phyloP scores from a whole-genome alignment of 805 yeast species.

The Wickerhamiella kurtzmanii region DNA sequence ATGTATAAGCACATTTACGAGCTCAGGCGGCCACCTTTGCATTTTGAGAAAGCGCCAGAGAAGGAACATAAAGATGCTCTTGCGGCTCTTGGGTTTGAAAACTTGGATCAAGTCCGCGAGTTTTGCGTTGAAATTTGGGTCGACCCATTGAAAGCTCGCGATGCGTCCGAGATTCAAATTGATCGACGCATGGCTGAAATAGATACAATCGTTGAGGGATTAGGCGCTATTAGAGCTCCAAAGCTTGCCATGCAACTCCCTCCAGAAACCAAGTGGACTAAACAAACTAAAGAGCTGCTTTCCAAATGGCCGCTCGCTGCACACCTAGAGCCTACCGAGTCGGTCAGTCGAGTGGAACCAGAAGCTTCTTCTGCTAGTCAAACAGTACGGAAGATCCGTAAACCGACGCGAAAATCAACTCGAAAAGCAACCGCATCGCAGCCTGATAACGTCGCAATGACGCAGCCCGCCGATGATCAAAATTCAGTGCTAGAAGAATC shows the following conservation, averaged over 20 bases:
- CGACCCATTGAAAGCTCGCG: conserved; percentile 13
- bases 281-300: neutral
- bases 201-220: conserved; percentile 12
- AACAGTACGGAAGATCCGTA: neutral
- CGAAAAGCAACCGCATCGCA: neutral
- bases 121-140: conserved; percentile 17
- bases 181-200: conserved; percentile 12
- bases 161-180: conserved; percentile 17
- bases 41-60: neutral
- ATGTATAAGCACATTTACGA: conserved; percentile 8
- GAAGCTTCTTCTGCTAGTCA: no score
- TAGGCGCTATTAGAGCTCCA: conserved; percentile 3
- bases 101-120: conserved; percentile 8
- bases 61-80: neutral
- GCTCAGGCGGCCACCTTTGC: conserved; percentile 3
- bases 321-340: neutral
- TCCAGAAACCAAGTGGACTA: neutral
- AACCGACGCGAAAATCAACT: neutral
- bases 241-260: neutral
- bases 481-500: conserved; percentile 1
- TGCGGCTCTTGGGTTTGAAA: conserved; percentile 5
- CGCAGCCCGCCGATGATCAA: conserved; percentile 1
- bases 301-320: neutral
- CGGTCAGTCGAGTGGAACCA: no score
- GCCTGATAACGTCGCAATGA: neutral